Evolutionary conservation across 2,329 filamentous ascomycete genomes (phyloP), one percentile per base, ranked within the genome.

Genomic region (Diaporthe destruens): DNA sequence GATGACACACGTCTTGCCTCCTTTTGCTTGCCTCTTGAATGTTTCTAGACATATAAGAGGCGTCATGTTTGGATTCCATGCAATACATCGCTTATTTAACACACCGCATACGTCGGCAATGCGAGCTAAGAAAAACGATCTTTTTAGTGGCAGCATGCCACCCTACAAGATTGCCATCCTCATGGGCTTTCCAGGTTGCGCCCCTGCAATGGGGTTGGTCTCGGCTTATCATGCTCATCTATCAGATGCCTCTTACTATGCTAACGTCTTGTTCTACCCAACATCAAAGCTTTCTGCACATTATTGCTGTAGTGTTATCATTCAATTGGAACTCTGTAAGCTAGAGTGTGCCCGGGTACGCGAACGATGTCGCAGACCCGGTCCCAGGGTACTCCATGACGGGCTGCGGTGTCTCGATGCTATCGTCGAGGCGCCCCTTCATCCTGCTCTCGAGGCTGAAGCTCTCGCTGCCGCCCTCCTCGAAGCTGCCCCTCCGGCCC

Each of bases 401-500:
- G 2, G 69, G 69, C 42, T 69, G 57, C 2, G 44, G 55, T 34
- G 63, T 73, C 53, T 73, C 72, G 14, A 54, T 23, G 34, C 49
- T 44, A n/a, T 32, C 72, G 12, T 66, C 72, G 6, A 56, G 63
- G 5, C 74, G 74, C 20, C 70, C 75, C 29, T 77, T 75, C 74
- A 80, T 74, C 55, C 80, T 77, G 44, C 77, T 75, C 75, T 82
- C 80, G n/a, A 80, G 72, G 5, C 75, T 77, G 2, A 65, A 6
- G 73, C 74, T 18, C 7, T 9, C 59, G n/a, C 69, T 72, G 49
- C 71, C 57, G 34, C 77, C 78, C 61, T 85, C 87, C 75, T 95
- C 93, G 49, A 95, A 85, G 79, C 94, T 97, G 70, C 91, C 92
- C 73, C 95, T 88, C 53, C 96, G 88, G 0, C 95, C 95, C 96